These are phyloP conservation scores for Penicillium crustosum DNA, from an alignment of 2,329 filamentous ascomycete species.

Conservation along the genomic window DNA sequence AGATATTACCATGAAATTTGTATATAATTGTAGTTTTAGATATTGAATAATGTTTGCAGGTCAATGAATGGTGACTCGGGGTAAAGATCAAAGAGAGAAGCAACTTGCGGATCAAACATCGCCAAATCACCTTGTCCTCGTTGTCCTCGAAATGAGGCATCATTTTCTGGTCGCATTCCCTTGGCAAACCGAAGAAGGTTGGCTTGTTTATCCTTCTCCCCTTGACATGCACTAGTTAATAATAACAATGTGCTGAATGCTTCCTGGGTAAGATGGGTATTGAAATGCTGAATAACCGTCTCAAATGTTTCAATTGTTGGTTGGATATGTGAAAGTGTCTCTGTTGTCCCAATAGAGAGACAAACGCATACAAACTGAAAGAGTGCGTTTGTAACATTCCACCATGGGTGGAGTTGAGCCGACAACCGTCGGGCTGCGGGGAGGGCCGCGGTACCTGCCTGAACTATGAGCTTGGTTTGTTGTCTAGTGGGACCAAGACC, in stretches of 20 bases:
- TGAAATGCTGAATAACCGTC: constrained; percentile 37
- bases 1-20: background rate
- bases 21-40: background rate
- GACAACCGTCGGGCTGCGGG: constrained; percentile 37
- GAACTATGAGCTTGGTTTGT: constrained; percentile 34
- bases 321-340: constrained; percentile 36
- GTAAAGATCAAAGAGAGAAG: background rate
- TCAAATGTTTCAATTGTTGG: constrained; percentile 41
- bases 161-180: background rate
- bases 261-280: constrained; percentile 14
- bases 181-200: background rate
- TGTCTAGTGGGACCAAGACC: constrained; percentile 32
- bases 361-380: constrained; percentile 48
- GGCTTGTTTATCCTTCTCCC: background rate
- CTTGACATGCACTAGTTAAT: background rate
- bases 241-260: background rate
- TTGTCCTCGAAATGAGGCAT: background rate
- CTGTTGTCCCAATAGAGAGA: constrained; percentile 42
- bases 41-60: background rate
- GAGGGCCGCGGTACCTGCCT: constrained; percentile 37
- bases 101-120: background rate
- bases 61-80: background rate
- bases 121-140: background rate
- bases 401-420: constrained; percentile 42
- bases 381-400: constrained; percentile 44